Evolutionary conservation across 345 rosid species (phyloP).

Genomic region (Eucalyptus regnans): DNA sequence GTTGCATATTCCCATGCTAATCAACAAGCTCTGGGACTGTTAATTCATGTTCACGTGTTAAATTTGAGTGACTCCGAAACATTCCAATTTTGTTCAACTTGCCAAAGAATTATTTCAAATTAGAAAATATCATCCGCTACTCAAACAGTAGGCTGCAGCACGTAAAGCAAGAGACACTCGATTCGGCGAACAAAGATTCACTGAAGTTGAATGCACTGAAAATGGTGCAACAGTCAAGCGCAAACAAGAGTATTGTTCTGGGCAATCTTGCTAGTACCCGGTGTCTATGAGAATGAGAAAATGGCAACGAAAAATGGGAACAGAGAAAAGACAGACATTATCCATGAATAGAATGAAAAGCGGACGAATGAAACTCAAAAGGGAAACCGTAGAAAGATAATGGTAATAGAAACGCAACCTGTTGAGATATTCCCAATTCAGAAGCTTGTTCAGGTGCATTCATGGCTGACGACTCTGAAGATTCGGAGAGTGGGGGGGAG

Average conservation of each 20-base stretch:
- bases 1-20: background rate
- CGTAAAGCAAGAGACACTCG: background rate
- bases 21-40: background rate
- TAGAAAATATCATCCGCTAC: background rate
- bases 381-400: background rate
- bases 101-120: background rate
- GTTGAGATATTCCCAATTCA: conserved; percentile 38
- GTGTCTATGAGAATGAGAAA: background rate
- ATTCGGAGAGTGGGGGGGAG: background rate
- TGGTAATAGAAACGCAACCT: conserved; percentile 19
- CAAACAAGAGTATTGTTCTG: background rate
- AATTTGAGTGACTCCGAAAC: background rate
- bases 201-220: background rate
- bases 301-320: background rate
- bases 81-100: background rate
- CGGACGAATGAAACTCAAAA: background rate
- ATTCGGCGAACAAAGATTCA: background rate
- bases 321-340: background rate
- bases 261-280: background rate
- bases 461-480: conserved; percentile 15
- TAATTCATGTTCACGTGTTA: background rate
- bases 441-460: conserved; percentile 21
- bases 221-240: background rate
- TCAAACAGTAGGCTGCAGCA: background rate
- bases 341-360: background rate